phyloP scores from a whole-genome alignment of 352 stramenopile genomes.

The Aphanomyces invadans region DNA sequence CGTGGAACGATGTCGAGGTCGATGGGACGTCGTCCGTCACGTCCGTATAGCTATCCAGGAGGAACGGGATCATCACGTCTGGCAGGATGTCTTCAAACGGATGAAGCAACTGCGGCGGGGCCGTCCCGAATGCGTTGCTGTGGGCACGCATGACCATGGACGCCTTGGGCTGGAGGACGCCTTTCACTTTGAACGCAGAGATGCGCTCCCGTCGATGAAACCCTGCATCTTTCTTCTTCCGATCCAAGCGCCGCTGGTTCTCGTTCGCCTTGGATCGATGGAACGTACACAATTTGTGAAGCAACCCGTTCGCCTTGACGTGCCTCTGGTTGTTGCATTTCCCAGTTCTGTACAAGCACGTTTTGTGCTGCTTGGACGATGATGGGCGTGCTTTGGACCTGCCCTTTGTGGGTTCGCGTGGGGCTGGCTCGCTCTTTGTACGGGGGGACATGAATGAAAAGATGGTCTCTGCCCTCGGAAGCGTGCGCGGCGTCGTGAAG shows the following conservation, averaged over 20 bases:
- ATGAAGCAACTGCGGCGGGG: background rate
- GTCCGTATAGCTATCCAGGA: constrained; percentile 19
- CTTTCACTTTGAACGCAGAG: constrained; percentile 23
- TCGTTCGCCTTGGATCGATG: constrained; percentile 22
- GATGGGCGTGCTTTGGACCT: background rate
- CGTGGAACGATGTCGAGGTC: background rate
- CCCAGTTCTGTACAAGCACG: constrained; percentile 21
- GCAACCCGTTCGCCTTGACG: constrained; percentile 17
- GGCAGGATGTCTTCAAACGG: constrained; percentile 21
- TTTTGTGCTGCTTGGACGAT: constrained; percentile 10
- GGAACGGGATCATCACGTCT: constrained; percentile 25
- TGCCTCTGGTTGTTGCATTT: constrained; percentile 19
- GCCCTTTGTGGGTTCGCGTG: background rate
- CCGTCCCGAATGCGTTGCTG: background rate
- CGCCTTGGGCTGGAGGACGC: constrained; percentile 18
- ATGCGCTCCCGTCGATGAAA: constrained; percentile 25
- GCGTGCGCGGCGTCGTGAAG: constrained; percentile 7
- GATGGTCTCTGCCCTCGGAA: background rate
- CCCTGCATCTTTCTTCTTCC: constrained; percentile 24
- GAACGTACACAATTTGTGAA: constrained; percentile 25
- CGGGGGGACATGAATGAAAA: constrained; percentile 3
- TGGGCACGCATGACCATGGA: background rate
- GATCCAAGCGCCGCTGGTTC: constrained; percentile 21
- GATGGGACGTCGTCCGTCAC: background rate
- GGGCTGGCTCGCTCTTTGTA: background rate